Base-by-base conservation (phyloP, 2,329 filamentous ascomycete species). In the Colletotrichum noveboracense region DNA sequence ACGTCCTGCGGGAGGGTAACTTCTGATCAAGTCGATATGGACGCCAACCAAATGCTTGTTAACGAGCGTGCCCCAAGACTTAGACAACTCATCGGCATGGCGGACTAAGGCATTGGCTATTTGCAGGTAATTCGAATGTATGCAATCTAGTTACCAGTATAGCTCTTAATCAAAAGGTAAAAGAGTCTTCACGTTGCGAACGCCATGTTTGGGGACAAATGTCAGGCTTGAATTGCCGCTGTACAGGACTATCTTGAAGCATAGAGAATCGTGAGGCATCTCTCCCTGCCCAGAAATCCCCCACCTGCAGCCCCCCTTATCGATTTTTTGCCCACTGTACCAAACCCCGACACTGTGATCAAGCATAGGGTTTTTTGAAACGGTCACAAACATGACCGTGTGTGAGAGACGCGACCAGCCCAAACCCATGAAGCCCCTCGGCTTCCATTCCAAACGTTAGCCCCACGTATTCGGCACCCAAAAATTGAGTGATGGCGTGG, bases 351-450 rank as follows among this genome's bases (percentile, higher is more conserved):
- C 74, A 73, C 80, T 78, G 79, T 76, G 77, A 80, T 81, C 79
- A 79, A 85, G 82, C 77, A 79, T 80, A 79, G 84, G 82, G 83
- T 82, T 80, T 84, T 84, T 80, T 83, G 77, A 48, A 52, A 66
- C 72, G 58, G 71, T 73, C 79, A 82, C 78, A 78, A 80, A 82
- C 81, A 81, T 78, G 79, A 76, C 80, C 76, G 74, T 68, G 78
- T 78, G 80, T 75, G 82, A 81, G 85, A 87, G 87, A 86, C 88
- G 88, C 86, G 87, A 89, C 88, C 88, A 88, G 87, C 86, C 87
- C 86, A 69, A 85, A 82, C 83, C 84, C 85, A 67, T 60, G 66
- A 71, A 64, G 64, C 56, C 62, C 61, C 14, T n/a, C 30, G 62
- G 56, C 66, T 56, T 70, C 74, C 38, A 69, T 21, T 71, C 68